These are phyloP conservation scores for Colletotrichum incanum DNA, from an alignment of 2,329 filamentous ascomycete species.

Conservation along the genomic window DNA sequence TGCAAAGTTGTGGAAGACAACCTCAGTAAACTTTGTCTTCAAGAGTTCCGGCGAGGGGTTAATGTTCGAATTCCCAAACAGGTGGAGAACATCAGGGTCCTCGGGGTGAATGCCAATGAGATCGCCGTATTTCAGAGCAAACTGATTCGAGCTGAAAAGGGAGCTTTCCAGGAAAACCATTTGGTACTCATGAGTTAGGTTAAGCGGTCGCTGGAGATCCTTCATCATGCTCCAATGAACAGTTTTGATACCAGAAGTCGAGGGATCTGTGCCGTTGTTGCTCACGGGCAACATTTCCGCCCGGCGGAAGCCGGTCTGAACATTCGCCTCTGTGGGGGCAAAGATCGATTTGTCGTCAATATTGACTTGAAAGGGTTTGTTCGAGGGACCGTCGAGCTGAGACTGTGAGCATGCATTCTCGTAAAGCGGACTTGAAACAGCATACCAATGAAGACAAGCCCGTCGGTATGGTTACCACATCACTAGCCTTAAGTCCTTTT, in stretches of 20 bases:
- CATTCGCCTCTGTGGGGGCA: slow-evolving; percentile 59
- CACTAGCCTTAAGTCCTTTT: slow-evolving; percentile 64
- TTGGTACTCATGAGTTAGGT: slow-evolving; percentile 74
- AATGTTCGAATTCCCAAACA: slow-evolving; percentile 65
- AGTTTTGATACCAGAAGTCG: slow-evolving; percentile 71
- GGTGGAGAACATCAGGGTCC: slow-evolving; percentile 59
- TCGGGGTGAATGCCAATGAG: slow-evolving; percentile 58
- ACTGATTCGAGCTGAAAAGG: slow-evolving; percentile 65
- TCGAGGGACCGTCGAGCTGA: slow-evolving; percentile 60
- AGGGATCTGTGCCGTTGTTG: slow-evolving; percentile 66
- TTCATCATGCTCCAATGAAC: slow-evolving; percentile 73
- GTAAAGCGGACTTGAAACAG: slow-evolving; percentile 46
- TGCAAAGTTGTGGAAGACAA: slow-evolving; percentile 74
- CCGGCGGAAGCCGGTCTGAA: slow-evolving; percentile 73
- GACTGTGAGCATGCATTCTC: slow-evolving; percentile 29
- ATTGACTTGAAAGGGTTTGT: slow-evolving; percentile 66
- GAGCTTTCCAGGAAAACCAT: slow-evolving; percentile 65
- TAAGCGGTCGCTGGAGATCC: slow-evolving; percentile 66
- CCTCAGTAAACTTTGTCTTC: slow-evolving; percentile 63
- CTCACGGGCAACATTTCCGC: slow-evolving; percentile 68
- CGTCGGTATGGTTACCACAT: slow-evolving; percentile 64
- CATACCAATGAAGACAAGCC: slow-evolving; percentile 2
- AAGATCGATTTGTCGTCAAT: slow-evolving; percentile 74
- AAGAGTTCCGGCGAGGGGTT: slow-evolving; percentile 62
- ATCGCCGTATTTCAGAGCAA: slow-evolving; percentile 69